phyloP scores from a whole-genome alignment of 352 stramenopile genomes.

The Globisporangium parvum region DNA sequence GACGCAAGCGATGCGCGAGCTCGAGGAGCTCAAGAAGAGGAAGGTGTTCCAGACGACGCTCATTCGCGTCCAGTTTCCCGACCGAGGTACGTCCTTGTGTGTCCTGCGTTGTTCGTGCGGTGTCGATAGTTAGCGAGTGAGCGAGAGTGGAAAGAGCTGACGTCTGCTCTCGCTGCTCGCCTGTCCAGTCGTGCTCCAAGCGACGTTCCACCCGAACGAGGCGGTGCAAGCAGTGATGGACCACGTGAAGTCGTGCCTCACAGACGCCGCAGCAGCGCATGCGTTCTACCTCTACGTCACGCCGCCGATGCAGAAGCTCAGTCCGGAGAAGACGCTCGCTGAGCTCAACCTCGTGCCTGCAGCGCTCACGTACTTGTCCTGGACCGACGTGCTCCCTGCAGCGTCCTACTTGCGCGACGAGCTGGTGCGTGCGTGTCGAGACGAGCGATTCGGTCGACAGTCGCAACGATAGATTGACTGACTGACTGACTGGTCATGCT shows the following conservation, averaged over 20 bases:
- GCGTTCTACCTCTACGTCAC: slow-evolving; percentile 79
- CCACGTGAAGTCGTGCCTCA: slow-evolving; percentile 53
- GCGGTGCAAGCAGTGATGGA: slow-evolving; percentile 62
- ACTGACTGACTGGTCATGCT: not conserved
- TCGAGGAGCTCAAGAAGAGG: slow-evolving; percentile 82
- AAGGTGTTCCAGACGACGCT: slow-evolving; percentile 71
- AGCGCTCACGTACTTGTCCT: slow-evolving; percentile 72
- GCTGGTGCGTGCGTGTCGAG: slow-evolving; percentile 25
- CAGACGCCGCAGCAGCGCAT: slow-evolving; percentile 13
- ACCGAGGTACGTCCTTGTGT: slow-evolving; percentile 49
- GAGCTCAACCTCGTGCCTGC: slow-evolving; percentile 75
- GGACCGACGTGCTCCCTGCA: slow-evolving; percentile 23
- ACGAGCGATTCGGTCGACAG: not conserved
- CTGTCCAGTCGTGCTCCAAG: slow-evolving; percentile 60
- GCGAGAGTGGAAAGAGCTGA: too few relatives aligned
- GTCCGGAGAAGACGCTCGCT: slow-evolving; percentile 41
- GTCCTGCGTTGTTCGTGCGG: too few relatives aligned
- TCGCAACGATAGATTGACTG: not conserved
- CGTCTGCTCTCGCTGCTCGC: not conserved
- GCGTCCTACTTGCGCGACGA: slow-evolving; percentile 56
- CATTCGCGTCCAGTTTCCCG: slow-evolving; percentile 78
- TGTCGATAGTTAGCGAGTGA: too few relatives aligned
- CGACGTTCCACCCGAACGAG: slow-evolving; percentile 81
- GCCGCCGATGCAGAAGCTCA: slow-evolving; percentile 64
- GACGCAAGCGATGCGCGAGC: slow-evolving; percentile 82